Conservation (phyloP, 345 rosid species). For the Raphanus sativus region DNA sequence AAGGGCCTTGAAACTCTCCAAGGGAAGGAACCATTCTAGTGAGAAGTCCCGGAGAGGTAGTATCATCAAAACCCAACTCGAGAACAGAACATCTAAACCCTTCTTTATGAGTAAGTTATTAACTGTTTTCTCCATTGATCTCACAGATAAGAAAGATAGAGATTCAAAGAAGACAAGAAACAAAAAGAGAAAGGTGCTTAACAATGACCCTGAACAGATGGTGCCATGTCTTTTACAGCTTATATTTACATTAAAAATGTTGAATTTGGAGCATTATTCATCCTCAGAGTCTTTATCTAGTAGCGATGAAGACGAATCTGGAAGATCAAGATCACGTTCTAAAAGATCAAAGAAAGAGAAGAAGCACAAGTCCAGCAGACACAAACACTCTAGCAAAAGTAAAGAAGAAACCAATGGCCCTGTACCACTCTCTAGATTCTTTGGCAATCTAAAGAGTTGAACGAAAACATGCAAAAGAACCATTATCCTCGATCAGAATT, state of each 20-base stretch:
- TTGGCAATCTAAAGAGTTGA: conserved; percentile 65
- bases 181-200: conserved; percentile 82
- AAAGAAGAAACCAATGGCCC: no score
- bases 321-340: conserved; percentile 76
- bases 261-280: conserved; percentile 67
- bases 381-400: conserved; percentile 55
- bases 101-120: background rate
- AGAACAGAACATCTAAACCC: background rate
- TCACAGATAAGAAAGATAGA: conserved; percentile 37
- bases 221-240: background rate
- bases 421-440: conserved; percentile 92
- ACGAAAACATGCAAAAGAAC: conserved; percentile 27
- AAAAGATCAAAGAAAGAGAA: conserved; percentile 65
- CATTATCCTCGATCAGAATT: no score
- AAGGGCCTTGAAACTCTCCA: conserved; percentile 84
- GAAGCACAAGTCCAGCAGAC: conserved; percentile 63
- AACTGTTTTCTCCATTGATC: background rate
- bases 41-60: conserved; percentile 69
- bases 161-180: conserved; percentile 74
- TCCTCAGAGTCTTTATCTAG: conserved; percentile 67
- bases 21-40: conserved; percentile 82
- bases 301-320: conserved; percentile 71
- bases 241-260: background rate
- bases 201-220: background rate
- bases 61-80: background rate